Evolutionary conservation across 1,284 basidiomycete species (phyloP), one percentile per base, ranked within the genome.

Genomic region (Testicularia cyperi): DNA sequence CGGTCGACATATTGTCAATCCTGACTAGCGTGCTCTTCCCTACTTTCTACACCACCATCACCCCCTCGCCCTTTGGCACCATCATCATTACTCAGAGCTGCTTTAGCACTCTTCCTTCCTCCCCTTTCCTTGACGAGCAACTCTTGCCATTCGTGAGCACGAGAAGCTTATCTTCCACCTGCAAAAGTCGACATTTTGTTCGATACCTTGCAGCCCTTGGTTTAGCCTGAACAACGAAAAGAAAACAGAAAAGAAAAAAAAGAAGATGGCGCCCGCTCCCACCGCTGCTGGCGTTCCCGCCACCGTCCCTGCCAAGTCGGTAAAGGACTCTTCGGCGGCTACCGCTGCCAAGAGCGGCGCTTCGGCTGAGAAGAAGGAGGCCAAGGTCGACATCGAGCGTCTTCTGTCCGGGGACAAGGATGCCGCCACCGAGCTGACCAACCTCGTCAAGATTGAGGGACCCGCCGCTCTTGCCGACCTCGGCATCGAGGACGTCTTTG

Each of bases 401-500:
- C 71, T 80, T 47, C 69, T 80, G 44, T 70, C 67, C 23, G 58
- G 68, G 26, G 68, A 72, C 46, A 78, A 79, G 72, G 73, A 78
- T 47, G 78, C 78, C 43, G 78, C 72, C 18, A 66, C 68, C 55
- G 78, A 79, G 73, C 77, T 80, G 45, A 77, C 78, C 47, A 77
- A 79, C 70, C 68, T 78, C 33, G 78, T 79, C 70, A 80, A 80
- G 72, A 62, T 72, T 80, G 85, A 92, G 66, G 92, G 92, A 75
- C 87, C 90, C 63, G 80, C 85, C 62, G 87, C 86, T 72, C 84
- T 97, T 75, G 82, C 83, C 70, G 81, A 85, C 68, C 81, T 86
- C 60, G 88, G 84, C 68, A 88, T 95, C 80, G 81, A 82, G 48
- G 86, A 87, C 61, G 90, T 90, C 69, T 81, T 86, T 68, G 77